Evolutionary conservation across 441 rosid genomes (phyloP), one percentile per base, ranked within the genome.

Genomic region (Bruguiera hainesii): DNA sequence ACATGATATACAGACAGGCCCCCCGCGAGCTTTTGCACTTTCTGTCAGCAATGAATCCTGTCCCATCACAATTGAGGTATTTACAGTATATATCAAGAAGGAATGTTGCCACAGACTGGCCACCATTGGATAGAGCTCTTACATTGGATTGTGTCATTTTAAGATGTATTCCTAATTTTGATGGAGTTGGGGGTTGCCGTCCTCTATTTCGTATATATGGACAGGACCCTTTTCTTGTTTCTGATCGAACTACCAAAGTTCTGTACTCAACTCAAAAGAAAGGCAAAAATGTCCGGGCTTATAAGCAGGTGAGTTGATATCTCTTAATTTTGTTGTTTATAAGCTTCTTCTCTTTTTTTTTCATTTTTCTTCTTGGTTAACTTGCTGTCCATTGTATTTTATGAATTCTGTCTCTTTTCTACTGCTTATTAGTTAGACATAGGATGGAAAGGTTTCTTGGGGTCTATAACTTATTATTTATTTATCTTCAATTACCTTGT

Each of bases 1-100:
- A 91, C 72, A 91, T 95, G 99, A 84, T 91, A 69, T 89, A 95
- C 75, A 90, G 77, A 80, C 94, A 89, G 80, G 96, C 97, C 63
- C 97, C 98, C 29, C 85, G 87, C 25, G 97, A 95, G 81, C 94
- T 91, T 76, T 78, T 91, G 79, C 90, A 83, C 53, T 62, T 88
- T 67, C 81, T 91, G 66, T 88, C 97, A 18, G 87, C 98, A 8
- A 74, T 95, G 72, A 90, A 91, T 80, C 99, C 96, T 5, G 55
- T 87, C 33, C 97, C 97, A 74, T 95, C 98, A 55, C 99, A 95
- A 64, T 75, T 85, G 73, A 85, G 99, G 65, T 91, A 95, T 76
- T 83, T 91, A 46, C 98, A 95, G 76, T 95, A 89, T 59, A 82
- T 91, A 63, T 88, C 96, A 0, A 89, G 97, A 70, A 91, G 99